Evolutionary conservation across 2,329 filamentous ascomycete species (phyloP), one percentile per base, ranked within the genome.

Genomic region (Alternaria brassicae): DNA sequence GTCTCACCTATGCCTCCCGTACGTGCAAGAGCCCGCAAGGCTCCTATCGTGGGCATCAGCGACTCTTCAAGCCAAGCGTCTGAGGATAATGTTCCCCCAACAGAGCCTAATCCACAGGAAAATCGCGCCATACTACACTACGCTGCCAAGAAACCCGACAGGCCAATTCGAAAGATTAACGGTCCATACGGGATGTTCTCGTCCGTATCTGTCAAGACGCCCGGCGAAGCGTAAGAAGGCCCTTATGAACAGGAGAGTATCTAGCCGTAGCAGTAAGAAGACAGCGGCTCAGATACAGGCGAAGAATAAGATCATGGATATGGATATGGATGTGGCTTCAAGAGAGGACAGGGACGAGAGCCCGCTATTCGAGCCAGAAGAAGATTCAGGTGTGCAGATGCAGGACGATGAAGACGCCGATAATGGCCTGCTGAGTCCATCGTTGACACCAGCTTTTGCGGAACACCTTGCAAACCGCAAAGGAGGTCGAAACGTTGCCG

Each of bases 1-100:
- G 0, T 23, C 28, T 19, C 17, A 2, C 13, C 2, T 8, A 48
- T 48, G 44, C 13, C 19, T 0, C 13, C 1, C 15, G 2, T 23
- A 19, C 44, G 4, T 6, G 12, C 12, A 4, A 21, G 19, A 34
- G 13, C 28, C 17, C 44, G 19, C 21, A 48, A 48, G 44, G 3
- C 12, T 27, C 44, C 28, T 7, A 17, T 34, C 12, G 7, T 34
- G 7, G 44, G 12, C 9, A 25, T 3, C 12, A 48, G 28, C 28
- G 44, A 34, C 17, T 48, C 44, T 3, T 48, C 44, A 34, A 48
- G 44, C 44, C 44, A 34, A 21, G 44, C 44, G 23, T 48, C 44
- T 13, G 44, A 34, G 15, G 44, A 48, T 7, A 48, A 48, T 13
- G 12, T 30, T 21, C 28, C 28, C 4, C 44, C 19, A 23, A 12